phyloP scores from a whole-genome alignment of 139 green algal species.

The Desmodesmus armatus region DNA sequence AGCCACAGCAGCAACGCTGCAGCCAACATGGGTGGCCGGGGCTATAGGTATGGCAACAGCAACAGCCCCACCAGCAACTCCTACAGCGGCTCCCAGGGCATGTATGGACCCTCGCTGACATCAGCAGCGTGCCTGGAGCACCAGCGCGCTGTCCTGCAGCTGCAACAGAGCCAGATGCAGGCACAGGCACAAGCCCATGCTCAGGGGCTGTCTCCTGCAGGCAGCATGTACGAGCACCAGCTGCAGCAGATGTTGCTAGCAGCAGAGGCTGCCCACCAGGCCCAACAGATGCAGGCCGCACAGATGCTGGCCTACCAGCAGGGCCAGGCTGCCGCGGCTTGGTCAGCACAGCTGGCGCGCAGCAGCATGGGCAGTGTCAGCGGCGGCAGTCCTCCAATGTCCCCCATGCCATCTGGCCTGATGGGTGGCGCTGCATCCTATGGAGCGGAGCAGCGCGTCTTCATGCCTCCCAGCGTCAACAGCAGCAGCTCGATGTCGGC shows the following conservation, averaged over 20 bases:
- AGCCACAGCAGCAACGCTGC: not conserved
- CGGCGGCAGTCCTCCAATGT: not conserved
- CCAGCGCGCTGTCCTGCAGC: not conserved
- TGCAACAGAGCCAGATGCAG: not conserved
- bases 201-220: not conserved
- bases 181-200: not conserved
- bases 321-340: too few relatives aligned
- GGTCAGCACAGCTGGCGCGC: too few relatives aligned
- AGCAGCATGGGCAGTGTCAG: not conserved
- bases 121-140: not conserved
- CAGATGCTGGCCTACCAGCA: too few relatives aligned
- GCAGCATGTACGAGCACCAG: not conserved
- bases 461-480: not conserved
- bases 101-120: not conserved
- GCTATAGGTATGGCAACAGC: not conserved
- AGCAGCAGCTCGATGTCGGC: not conserved
- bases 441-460: too few relatives aligned
- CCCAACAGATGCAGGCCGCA: too few relatives aligned
- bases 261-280: not conserved
- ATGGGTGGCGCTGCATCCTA: not conserved
- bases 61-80: not conserved
- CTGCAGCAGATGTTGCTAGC: not conserved
- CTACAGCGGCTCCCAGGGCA: not conserved
- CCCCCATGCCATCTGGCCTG: not conserved
- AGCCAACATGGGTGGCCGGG: not conserved